Evolutionary conservation across 1,284 basidiomycete species (phyloP).

Genomic region (Puccinia triticina): DNA sequence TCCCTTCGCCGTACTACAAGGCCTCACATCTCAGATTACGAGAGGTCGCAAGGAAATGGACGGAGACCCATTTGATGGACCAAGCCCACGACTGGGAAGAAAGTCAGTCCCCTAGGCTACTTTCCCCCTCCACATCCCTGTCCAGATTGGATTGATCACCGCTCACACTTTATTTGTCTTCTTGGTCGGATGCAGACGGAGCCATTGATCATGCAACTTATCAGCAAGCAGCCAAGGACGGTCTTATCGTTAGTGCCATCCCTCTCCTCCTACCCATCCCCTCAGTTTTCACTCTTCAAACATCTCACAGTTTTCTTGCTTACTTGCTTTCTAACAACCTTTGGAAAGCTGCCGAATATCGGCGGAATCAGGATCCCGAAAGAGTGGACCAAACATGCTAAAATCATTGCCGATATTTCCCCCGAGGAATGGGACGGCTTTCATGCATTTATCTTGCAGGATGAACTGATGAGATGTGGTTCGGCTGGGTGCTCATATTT

Average conservation of each 20-base stretch:
- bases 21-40: constrained; percentile 42
- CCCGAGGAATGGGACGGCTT: constrained; percentile 51
- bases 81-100: constrained; percentile 51
- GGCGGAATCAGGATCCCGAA: constrained; percentile 46
- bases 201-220: constrained; percentile 45
- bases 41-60: constrained; percentile 51
- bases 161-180: neutral
- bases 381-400: constrained; percentile 48
- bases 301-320: neutral
- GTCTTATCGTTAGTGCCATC: constrained; percentile 37
- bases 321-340: neutral
- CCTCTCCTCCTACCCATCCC: constrained; percentile 52
- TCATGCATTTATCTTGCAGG: constrained; percentile 53
- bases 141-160: neutral
- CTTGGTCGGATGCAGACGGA: constrained; percentile 7
- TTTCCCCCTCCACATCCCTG: neutral
- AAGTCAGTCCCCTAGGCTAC: neutral
- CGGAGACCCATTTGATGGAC: constrained; percentile 45
- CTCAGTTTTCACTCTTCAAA: constrained; percentile 16
- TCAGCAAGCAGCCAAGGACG: constrained; percentile 49
- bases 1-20: constrained; percentile 53
- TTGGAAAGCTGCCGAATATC: constrained; percentile 36
- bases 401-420: constrained; percentile 50
- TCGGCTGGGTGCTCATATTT: constrained; percentile 51
- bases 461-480: constrained; percentile 48